Evolutionary conservation across 495 filamentous ascomycete genomes (phyloP).

Genomic region (Hypoxylon fragiforme): DNA sequence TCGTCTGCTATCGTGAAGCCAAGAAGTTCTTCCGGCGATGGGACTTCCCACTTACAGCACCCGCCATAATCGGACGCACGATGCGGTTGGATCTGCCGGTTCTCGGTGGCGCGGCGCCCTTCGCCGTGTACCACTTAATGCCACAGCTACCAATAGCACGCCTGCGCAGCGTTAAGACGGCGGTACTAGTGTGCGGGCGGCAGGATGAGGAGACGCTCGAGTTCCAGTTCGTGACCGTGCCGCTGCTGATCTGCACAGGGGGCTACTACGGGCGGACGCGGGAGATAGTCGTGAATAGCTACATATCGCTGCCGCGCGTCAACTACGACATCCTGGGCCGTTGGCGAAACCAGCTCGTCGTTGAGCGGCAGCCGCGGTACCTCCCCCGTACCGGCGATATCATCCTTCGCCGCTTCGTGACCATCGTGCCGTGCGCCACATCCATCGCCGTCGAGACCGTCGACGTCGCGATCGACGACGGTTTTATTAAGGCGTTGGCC

Average conservation of each 20-base stretch:
- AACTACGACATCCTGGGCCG: neutral
- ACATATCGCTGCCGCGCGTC: slow-evolving; percentile 28
- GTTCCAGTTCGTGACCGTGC: slow-evolving; percentile 6
- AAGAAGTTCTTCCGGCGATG: slow-evolving; percentile 13
- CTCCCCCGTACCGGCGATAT: slow-evolving; percentile 8
- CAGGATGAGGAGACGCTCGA: neutral
- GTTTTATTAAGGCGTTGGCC: slow-evolving; percentile 1
- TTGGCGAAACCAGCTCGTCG: neutral
- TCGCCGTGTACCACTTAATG: neutral
- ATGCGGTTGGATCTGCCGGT: slow-evolving; percentile 7
- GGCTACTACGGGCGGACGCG: slow-evolving; percentile 9
- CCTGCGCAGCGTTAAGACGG: neutral
- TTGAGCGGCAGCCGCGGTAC: slow-evolving; percentile 11
- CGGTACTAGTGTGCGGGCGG: slow-evolving; percentile 8
- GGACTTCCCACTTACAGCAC: neutral
- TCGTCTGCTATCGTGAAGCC: slow-evolving; percentile 6
- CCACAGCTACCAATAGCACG: neutral
- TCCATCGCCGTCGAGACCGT: neutral
- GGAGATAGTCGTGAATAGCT: slow-evolving; percentile 31
- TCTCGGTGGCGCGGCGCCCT: neutral
- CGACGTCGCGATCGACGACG: neutral
- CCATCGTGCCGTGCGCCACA: neutral
- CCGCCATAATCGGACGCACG: slow-evolving; percentile 1
- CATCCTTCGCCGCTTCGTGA: slow-evolving; percentile 8
- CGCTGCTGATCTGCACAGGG: slow-evolving; percentile 6